phyloP scores from a whole-genome alignment of 495 filamentous ascomycete species.

The Immersiella caudata region DNA sequence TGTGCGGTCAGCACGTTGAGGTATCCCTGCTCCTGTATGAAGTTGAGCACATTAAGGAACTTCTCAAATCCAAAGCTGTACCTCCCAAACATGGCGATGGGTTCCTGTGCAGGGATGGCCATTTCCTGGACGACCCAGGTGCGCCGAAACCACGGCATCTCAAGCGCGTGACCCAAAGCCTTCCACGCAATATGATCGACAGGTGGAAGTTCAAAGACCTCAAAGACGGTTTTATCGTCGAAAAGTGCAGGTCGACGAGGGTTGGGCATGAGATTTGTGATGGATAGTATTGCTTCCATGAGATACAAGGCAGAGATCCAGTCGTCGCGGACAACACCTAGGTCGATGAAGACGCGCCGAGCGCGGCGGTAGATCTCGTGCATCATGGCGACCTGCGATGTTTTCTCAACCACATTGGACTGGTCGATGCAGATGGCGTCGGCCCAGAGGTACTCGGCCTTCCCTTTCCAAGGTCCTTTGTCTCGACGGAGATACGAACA shows the following conservation, averaged over 20 bases:
- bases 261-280: not conserved
- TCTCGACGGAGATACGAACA: not conserved
- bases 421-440: conserved; percentile 2
- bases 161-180: not conserved
- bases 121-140: not conserved
- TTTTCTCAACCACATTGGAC: not conserved
- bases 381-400: not conserved
- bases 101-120: not conserved
- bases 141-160: not conserved
- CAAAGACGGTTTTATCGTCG: not conserved
- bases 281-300: not conserved
- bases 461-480: not conserved
- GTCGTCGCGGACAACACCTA: not conserved
- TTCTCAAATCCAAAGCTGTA: not conserved
- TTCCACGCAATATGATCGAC: not conserved
- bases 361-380: not conserved
- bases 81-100: not conserved
- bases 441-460: not conserved
- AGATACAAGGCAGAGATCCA: not conserved
- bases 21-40: not conserved
- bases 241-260: not conserved
- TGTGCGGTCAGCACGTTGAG: not conserved
- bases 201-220: not conserved
- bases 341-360: not conserved
- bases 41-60: not conserved